Base-by-base conservation (phyloP, 805 yeast genomes). In the Saccharomycopsis fodiens region DNA sequence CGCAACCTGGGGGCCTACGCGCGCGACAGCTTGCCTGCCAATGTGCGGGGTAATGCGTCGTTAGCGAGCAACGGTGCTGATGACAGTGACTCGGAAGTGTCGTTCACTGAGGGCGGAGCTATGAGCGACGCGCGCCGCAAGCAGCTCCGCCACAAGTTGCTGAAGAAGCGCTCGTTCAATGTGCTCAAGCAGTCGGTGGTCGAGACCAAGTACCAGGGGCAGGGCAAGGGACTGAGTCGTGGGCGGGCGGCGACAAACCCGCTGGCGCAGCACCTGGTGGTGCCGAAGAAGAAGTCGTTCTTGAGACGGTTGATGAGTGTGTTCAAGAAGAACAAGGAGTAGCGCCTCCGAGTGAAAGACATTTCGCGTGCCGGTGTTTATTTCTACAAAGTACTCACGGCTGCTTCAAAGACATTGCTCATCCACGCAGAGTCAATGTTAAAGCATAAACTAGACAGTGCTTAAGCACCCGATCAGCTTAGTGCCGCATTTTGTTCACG, bases 151-250 rank as follows among this genome's bases (percentile, higher is more conserved):
- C 42, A 44, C 30, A 30, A 47, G 17, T 27, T 50, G 17, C 38
- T 46, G 3, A 38, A 23, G 40, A 41, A 38, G 19, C 36, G 53
- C 32, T 50, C 53, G 21, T 50, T 47, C 39, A 50, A 50, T 34
- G 51, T 47, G 13, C 47, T 50, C 47, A 49, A 49, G 30, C 50
- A 45, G 23, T 46, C 50, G 3, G 37, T 47, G 8, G 44, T 49
- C 16, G 48, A 47, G 25, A 15, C 42, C 5, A 17, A 27, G 29
- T 47, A 47, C 38, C 3, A 7, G 15, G n/a, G 21, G 13, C 13
- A 38, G 23, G n/a, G n/a, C n/a, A 2, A 7, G 15, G n/a, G 21
- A 12, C 13, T 23, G 23, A 13, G n/a, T 10, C n/a, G 20, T 5
- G 20, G 36, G 7, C 8, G 36, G 17, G 36, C 36, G 17, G 8